Evolutionary conservation across 371 early-diverging fungal genomes (phyloP).

Genomic region (Syncephalastrum monosporum): DNA sequence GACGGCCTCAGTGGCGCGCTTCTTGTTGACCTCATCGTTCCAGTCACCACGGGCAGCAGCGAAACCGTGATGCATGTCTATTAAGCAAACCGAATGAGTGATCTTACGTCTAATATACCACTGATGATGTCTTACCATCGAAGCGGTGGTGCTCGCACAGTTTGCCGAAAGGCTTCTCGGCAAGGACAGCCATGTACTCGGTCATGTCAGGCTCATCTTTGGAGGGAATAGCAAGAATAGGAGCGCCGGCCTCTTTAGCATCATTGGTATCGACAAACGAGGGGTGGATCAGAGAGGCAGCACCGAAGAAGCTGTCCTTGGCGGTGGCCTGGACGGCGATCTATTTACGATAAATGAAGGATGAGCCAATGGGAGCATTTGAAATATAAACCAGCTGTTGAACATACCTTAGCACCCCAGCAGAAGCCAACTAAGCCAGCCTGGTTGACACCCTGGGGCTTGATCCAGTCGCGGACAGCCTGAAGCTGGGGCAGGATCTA

Average conservation of each 20-base stretch:
- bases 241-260: constrained; percentile 52
- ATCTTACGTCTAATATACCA: neutral
- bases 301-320: constrained; percentile 33
- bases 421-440: constrained; percentile 66
- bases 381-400: neutral
- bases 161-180: constrained; percentile 58
- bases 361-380: neutral
- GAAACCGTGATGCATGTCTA: constrained; percentile 69
- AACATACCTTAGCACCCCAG: constrained; percentile 58
- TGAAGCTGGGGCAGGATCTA: constrained; percentile 33
- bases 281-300: constrained; percentile 65
- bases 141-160: constrained; percentile 57
- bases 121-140: constrained; percentile 32
- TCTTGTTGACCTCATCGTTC: constrained; percentile 40
- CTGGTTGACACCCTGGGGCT: constrained; percentile 34
- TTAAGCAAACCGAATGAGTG: neutral
- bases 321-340: constrained; percentile 36
- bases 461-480: constrained; percentile 39
- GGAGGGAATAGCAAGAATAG: constrained; percentile 61
- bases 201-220: constrained; percentile 65
- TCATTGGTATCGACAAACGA: constrained; percentile 51
- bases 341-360: constrained; percentile 8
- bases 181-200: constrained; percentile 44
- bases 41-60: constrained; percentile 70
- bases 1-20: constrained; percentile 56